A percentile compares a stretch with the other conserved stretches of the same genome.
Conservation (phyloP, 495 filamentous ascomycete species). For the Aspergillus panamensis region DNA sequence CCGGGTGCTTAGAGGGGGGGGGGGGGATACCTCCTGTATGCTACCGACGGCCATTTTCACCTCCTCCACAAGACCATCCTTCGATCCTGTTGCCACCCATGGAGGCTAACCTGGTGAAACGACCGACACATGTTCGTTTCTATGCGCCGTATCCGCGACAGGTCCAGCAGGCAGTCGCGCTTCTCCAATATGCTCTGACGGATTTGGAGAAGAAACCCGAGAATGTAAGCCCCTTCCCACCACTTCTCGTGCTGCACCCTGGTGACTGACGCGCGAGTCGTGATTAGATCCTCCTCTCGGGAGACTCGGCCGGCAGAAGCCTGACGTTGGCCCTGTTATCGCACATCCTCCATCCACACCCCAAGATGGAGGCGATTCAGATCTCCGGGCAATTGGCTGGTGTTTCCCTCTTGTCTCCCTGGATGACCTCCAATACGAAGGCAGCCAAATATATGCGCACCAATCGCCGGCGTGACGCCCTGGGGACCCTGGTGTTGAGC, state of each 20-base stretch:
- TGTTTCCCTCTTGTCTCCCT: not conserved
- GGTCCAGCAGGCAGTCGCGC: constrained; percentile 2
- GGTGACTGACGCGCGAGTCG: not conserved
- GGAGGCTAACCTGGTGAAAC: not conserved
- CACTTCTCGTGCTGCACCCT: not conserved
- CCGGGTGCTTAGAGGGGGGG: not conserved
- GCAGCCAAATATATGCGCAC: not conserved
- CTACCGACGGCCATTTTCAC: constrained; percentile 5
- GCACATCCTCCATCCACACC: constrained; percentile 52
- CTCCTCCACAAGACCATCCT: not conserved
- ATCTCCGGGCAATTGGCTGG: constrained; percentile 5
- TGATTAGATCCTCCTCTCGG: constrained; percentile 39
- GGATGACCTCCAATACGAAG: not conserved
- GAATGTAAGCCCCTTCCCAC: not conserved
- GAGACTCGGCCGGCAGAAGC: constrained; percentile 56
- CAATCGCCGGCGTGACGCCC: not conserved
- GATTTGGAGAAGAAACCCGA: not conserved
- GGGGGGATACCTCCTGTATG: constrained; percentile 3
- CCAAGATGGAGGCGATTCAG: constrained; percentile 24
- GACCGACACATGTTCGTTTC: not conserved
- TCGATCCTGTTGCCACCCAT: constrained; percentile 1
- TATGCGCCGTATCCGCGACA: constrained; percentile 11
- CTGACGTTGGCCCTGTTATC: constrained; percentile 44
- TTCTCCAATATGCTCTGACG: constrained; percentile 3
- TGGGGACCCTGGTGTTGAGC: not conserved